Evolutionary conservation across 2,329 filamentous ascomycete species (phyloP).

Genomic region (Botrytis fragariae): DNA sequence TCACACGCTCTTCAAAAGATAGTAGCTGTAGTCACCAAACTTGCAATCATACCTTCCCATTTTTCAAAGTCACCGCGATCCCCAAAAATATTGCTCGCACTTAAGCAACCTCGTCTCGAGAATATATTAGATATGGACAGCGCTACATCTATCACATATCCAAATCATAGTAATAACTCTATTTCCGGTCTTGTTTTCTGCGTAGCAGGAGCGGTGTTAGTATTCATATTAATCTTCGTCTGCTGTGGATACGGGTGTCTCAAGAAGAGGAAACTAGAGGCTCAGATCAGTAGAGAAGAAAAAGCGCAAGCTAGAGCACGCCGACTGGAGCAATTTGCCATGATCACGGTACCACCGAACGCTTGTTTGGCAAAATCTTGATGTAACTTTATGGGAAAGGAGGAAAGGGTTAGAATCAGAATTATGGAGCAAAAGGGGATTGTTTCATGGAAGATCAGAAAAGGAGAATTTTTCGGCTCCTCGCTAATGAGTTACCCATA

Average conservation of each 20-base stretch:
- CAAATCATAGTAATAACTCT: not conserved
- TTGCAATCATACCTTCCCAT: not conserved
- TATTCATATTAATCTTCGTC: not conserved
- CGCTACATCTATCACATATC: not conserved
- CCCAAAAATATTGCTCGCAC: not conserved
- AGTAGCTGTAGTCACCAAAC: not conserved
- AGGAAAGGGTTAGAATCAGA: not conserved
- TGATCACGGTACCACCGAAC: not conserved
- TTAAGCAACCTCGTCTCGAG: not conserved
- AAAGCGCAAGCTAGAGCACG: not conserved
- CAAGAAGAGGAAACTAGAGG: constrained; percentile 1
- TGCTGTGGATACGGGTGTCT: constrained; percentile 10
- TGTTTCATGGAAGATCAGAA: not conserved
- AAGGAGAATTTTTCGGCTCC: no score
- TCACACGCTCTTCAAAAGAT: not conserved
- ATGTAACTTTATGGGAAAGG: not conserved
- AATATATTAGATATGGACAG: not conserved
- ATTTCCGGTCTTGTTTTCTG: not conserved
- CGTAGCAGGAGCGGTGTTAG: not conserved
- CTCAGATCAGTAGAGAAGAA: not conserved
- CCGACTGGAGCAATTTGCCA: not conserved
- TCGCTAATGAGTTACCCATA: not conserved
- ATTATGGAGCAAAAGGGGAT: not conserved
- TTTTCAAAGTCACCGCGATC: not conserved
- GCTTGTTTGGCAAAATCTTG: not conserved